Evolutionary conservation across 2,329 filamentous ascomycete species (phyloP), one percentile per base, ranked within the genome.

Genomic region (Pseudonectria foliicola): DNA sequence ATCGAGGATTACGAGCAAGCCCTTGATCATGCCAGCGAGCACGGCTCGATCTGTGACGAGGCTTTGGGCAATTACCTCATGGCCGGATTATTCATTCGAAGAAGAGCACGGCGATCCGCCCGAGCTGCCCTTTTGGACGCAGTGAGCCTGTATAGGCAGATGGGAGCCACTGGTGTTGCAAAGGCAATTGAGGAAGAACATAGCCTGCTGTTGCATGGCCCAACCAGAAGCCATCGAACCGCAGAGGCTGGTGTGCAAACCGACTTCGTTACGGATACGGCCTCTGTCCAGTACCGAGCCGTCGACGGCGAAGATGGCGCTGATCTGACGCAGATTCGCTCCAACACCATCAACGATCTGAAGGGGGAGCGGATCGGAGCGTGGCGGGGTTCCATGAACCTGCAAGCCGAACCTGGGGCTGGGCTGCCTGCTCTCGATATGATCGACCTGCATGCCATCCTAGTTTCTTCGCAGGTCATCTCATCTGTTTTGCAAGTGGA

Each of bases 401-500:
- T 64, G 30, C 69, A 73, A 38, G 59, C 71, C 6, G 75, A 77
- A 43, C 66, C 73, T 13, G 74, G 73, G 3, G 75, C 67, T 25
- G 79, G 80, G 10, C 67, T 88, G 39, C 82, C 82, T 27, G 79
- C 82, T 18, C 70, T 90, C 34, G 85, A 90, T 61, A 88, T 90
- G 80, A 80, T 90, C 52, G 85, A 89, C 56, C 60, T 89, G 42
- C 80, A 85, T 27, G 82, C 81, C 15, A 89, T 90, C 39, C 66
- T 90, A 11, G 79, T 85, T 48, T 85, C 81, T 3, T 87, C 82
- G 8, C 85, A 88, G 53, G 75, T 89, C 28, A 80, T 90, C 28
- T 89, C 84, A 4, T 88, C 83, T 12, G 82, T 88, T 33, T 61
- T 90, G 10, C 75, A 83, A 44, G 75, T 89, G 10, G 83, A 89